Conservation (phyloP, 2,329 filamentous ascomycete species). For the Aspergillus oerlinghausenensis region DNA sequence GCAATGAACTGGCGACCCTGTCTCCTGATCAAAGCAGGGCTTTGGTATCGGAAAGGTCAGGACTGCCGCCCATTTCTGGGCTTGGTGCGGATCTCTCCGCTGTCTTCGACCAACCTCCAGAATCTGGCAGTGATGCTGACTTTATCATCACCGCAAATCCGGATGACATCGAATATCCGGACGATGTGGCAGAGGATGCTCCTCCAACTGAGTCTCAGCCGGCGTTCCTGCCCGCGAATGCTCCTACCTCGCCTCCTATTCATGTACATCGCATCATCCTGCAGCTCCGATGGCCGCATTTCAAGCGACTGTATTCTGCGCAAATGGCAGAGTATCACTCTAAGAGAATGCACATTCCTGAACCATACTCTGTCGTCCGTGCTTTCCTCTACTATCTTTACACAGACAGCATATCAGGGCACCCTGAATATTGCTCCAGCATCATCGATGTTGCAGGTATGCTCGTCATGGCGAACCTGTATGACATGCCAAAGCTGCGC, state of each 20-base stretch:
- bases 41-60: constrained; percentile 51
- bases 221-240: constrained; percentile 31
- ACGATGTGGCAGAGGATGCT: constrained; percentile 47
- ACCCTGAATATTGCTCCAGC: constrained; percentile 55
- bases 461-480: constrained; percentile 95
- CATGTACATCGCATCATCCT: constrained; percentile 94
- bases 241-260: constrained; percentile 70
- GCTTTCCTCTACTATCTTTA: constrained; percentile 96
- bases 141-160: constrained; percentile 85
- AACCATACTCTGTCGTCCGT: constrained; percentile 89
- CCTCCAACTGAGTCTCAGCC: constrained; percentile 25
- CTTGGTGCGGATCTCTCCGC: constrained; percentile 81
- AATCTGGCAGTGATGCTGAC: constrained; percentile 80
- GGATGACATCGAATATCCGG: constrained; percentile 55
- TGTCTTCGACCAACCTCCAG: constrained; percentile 81
- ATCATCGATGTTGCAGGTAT: constrained; percentile 87
- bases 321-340: constrained; percentile 98
- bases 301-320: constrained; percentile 81
- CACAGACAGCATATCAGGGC: constrained; percentile 76
- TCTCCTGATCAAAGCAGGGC: constrained; percentile 45
- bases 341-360: constrained; percentile 95
- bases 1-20: constrained; percentile 64
- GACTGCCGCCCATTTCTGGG: constrained; percentile 50
- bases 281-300: constrained; percentile 94
- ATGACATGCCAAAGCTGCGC: constrained; percentile 90